A percentile compares a stretch with the other conserved stretches of the same genome.
Evolutionary conservation across 2,329 filamentous ascomycete genomes (phyloP).

Genomic region (Colletotrichum sp.): DNA sequence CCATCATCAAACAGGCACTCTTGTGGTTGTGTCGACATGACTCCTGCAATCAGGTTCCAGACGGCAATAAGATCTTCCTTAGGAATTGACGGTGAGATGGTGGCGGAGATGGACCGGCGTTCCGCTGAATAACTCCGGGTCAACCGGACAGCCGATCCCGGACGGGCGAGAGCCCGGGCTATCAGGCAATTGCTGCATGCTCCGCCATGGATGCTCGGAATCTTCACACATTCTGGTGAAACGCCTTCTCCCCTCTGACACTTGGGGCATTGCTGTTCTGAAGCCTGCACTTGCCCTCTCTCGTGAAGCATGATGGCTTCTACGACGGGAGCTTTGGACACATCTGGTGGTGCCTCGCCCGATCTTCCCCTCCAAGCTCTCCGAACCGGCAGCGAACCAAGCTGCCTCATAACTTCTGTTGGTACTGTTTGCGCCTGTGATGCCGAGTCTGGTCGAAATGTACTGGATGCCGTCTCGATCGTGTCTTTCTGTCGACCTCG

Average conservation of each 20-base stretch:
- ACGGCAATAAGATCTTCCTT: constrained; percentile 30
- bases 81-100: constrained; percentile 19
- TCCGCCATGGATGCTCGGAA: constrained; percentile 16
- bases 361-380: background rate
- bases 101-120: constrained; percentile 18
- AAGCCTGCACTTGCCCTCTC: constrained; percentile 22
- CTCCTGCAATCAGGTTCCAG: constrained; percentile 43
- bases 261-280: constrained; percentile 23
- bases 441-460: background rate
- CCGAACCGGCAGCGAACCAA: background rate
- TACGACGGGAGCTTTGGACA: constrained; percentile 6
- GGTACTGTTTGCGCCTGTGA: background rate
- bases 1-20: constrained; percentile 84
- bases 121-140: constrained; percentile 16
- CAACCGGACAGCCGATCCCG: background rate
- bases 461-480: background rate
- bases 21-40: constrained; percentile 98
- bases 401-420: background rate
- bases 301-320: constrained; percentile 30
- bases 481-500: background rate
- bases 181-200: constrained; percentile 30
- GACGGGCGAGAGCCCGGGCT: constrained; percentile 19
- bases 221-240: constrained; percentile 28
- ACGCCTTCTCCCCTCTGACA: constrained; percentile 27
- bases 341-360: background rate